phyloP scores from a whole-genome alignment of 2,329 filamentous ascomycete genomes.

The Ceratocystis smalleyi region DNA sequence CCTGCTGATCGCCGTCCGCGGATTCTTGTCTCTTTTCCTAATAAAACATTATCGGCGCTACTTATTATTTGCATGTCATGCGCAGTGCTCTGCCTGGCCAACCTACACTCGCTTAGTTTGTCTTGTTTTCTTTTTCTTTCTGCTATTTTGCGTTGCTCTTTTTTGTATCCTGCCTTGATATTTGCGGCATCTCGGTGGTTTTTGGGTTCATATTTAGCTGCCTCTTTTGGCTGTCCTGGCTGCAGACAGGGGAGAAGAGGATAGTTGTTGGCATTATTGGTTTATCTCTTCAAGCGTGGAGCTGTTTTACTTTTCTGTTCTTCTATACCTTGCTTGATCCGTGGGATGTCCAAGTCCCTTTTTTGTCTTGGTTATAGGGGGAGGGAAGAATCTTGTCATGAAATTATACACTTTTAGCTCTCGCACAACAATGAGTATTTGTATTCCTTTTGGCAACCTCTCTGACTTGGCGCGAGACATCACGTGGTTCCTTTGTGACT shows the following conservation, averaged over 20 bases:
- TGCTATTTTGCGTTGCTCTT: not conserved
- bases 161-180: not conserved
- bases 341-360: too few relatives aligned
- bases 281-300: not conserved
- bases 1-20: not conserved
- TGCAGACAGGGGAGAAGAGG: too few relatives aligned
- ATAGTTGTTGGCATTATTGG: too few relatives aligned
- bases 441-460: too few relatives aligned
- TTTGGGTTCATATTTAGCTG: not conserved
- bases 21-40: not conserved
- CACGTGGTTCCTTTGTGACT: not conserved
- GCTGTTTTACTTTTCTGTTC: not conserved
- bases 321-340: too few relatives aligned
- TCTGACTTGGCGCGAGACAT: too few relatives aligned
- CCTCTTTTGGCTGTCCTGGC: not conserved
- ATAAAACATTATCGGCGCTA: not conserved
- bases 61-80: not conserved
- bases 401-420: too few relatives aligned
- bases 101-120: constrained; percentile 1
- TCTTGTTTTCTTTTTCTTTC: not conserved
- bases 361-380: too few relatives aligned
- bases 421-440: too few relatives aligned
- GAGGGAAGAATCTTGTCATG: too few relatives aligned
- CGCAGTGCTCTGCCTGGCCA: not conserved
- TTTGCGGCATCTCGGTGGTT: not conserved